Conservation (phyloP, 1,139 yeast genomes). For the Yamadazyma atlantica region DNA sequence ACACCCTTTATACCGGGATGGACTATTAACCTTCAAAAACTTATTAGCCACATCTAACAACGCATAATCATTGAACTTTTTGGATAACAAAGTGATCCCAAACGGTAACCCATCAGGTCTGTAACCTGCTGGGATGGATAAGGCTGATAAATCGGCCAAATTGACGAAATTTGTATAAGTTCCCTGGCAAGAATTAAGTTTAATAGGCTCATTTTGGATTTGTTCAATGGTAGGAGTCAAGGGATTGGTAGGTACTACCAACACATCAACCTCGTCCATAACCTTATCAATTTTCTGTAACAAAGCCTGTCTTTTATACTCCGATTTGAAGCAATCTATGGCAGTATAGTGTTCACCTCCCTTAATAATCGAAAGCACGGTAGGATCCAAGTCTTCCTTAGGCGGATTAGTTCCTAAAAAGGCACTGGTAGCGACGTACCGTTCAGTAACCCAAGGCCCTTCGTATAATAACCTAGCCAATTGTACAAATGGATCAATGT, state of each 20-base stretch:
- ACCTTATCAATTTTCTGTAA: conserved; percentile 60
- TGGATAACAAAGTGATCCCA: conserved; percentile 83
- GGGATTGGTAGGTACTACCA: conserved; percentile 92
- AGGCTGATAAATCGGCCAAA: conserved; percentile 87
- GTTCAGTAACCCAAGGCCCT: conserved; percentile 99
- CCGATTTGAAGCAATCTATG: conserved; percentile 78
- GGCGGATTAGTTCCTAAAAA: conserved; percentile 79
- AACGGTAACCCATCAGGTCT: conserved; percentile 81
- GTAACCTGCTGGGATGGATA: conserved; percentile 90
- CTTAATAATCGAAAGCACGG: conserved; percentile 71
- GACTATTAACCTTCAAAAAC: conserved; percentile 46
- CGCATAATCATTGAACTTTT: conserved; percentile 85
- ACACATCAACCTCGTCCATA: conserved; percentile 63
- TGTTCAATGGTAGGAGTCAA: conserved; percentile 79
- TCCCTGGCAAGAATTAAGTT: conserved; percentile 85
- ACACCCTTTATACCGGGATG: conserved; percentile 33
- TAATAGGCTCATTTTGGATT: conserved; percentile 74
- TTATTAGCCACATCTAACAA: conserved; percentile 78
- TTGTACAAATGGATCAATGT: conserved; percentile 72
- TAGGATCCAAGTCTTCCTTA: conserved; percentile 70
- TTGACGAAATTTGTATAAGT: conserved; percentile 96
- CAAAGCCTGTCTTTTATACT: conserved; percentile 78
- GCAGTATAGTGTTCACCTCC: conserved; percentile 80
- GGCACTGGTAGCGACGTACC: conserved; percentile 79
- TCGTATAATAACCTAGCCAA: conserved; percentile 90